Percentiles rank a stretch among this genome's conserved stretches.
Conservation (phyloP, 2,329 filamentous ascomycete species). For the Penicillium thymicola region DNA sequence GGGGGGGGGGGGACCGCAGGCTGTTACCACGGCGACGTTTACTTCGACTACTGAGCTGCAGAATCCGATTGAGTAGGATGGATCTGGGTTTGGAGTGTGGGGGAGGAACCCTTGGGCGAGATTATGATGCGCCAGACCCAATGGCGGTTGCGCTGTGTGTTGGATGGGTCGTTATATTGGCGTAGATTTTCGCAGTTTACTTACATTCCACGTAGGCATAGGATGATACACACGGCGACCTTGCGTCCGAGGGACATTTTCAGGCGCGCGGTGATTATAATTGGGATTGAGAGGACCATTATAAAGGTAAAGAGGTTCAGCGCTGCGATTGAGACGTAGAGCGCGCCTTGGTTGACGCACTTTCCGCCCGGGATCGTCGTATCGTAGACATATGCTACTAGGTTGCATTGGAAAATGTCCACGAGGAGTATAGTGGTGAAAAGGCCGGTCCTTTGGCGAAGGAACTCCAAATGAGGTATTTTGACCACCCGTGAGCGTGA, state of each 20-base stretch:
- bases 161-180: background rate
- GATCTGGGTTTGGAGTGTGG: slow-evolving; percentile 7
- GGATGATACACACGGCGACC: slow-evolving; percentile 28
- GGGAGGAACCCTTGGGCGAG: slow-evolving; percentile 21
- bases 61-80: slow-evolving; percentile 28
- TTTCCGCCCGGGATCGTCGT: slow-evolving; percentile 15
- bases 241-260: slow-evolving; percentile 29
- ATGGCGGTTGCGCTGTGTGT: slow-evolving; percentile 25
- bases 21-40: slow-evolving; percentile 29
- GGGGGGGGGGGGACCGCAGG: slow-evolving; percentile 29
- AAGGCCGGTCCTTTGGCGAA: slow-evolving; percentile 16
- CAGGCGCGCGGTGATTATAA: slow-evolving; percentile 30
- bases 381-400: slow-evolving; percentile 26
- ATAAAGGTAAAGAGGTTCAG: slow-evolving; percentile 33
- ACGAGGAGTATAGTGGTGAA: slow-evolving; percentile 26
- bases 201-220: slow-evolving; percentile 30
- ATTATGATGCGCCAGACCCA: slow-evolving; percentile 31
- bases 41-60: slow-evolving; percentile 31
- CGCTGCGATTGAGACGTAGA: slow-evolving; percentile 28
- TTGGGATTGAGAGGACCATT: slow-evolving; percentile 30
- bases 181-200: background rate
- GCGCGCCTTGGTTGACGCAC: slow-evolving; percentile 30
- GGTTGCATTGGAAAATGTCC: slow-evolving; percentile 32
- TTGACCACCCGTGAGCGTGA: slow-evolving; percentile 23
- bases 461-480: slow-evolving; percentile 21